phyloP scores from a whole-genome alignment of 805 yeast species.

The Yarrowia sp. region DNA sequence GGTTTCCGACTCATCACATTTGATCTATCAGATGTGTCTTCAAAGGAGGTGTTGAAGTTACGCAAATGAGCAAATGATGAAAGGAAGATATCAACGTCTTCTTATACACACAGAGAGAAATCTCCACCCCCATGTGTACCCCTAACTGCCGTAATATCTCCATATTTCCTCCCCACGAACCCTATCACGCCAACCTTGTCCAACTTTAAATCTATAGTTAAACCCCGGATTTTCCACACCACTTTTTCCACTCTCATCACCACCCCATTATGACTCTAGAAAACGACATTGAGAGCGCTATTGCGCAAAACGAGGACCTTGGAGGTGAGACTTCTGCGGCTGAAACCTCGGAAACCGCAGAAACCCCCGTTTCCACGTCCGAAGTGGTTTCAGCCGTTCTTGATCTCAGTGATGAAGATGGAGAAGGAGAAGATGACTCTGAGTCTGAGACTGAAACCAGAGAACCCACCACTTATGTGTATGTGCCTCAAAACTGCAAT shows the following conservation, averaged over 20 bases:
- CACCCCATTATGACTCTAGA: neutral
- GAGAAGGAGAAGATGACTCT: neutral
- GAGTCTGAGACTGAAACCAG: neutral
- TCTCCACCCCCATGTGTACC: too few species aligned
- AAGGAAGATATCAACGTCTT: too few species aligned
- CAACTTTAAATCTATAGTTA: neutral
- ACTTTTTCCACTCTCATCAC: neutral
- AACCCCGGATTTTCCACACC: slow-evolving; percentile 5
- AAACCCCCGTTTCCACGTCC: too few species aligned
- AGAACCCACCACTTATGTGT: neutral
- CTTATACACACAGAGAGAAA: too few species aligned
- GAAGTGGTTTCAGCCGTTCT: neutral
- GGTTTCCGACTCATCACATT: neutral
- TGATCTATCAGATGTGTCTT: too few species aligned
- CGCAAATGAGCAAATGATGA: too few species aligned
- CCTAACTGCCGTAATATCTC: too few species aligned
- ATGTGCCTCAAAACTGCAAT: slow-evolving; percentile 16
- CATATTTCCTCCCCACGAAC: too few species aligned
- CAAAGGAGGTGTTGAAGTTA: too few species aligned
- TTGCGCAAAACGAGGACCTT: neutral
- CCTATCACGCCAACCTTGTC: neutral
- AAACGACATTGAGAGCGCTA: slow-evolving; percentile 9
- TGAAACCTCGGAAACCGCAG: neutral
- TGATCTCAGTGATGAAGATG: neutral
- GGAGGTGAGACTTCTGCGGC: neutral